phyloP scores from a whole-genome alignment of 1,284 basidiomycete genomes.

The Ganoderma leucocontextum region DNA sequence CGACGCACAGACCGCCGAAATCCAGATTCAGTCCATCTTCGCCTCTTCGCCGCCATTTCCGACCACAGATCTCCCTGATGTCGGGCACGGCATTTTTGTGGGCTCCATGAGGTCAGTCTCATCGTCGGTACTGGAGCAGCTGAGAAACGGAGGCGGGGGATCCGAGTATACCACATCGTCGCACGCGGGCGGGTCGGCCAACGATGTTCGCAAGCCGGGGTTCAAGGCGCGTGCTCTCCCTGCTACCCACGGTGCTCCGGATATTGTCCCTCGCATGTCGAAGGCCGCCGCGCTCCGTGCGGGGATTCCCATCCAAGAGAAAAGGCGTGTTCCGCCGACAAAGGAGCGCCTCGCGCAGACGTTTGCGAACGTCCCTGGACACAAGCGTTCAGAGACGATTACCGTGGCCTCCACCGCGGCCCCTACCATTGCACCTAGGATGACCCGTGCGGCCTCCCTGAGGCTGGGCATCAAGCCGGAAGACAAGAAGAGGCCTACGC shows the following conservation, averaged over 20 bases:
- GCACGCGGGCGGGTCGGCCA: slow-evolving; percentile 50
- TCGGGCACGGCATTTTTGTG: slow-evolving; percentile 45
- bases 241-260: slow-evolving; percentile 62
- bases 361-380: slow-evolving; percentile 80
- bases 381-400: slow-evolving; percentile 73
- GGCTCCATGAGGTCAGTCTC: slow-evolving; percentile 55
- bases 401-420: slow-evolving; percentile 77
- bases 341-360: slow-evolving; percentile 69
- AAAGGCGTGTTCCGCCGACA: slow-evolving; percentile 56
- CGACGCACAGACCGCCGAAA: slow-evolving; percentile 69
- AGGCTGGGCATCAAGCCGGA: slow-evolving; percentile 55
- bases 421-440: slow-evolving; percentile 73
- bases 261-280: slow-evolving; percentile 81
- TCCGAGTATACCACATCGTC: slow-evolving; percentile 49
- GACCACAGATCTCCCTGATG: slow-evolving; percentile 65
- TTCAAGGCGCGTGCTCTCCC: slow-evolving; percentile 83
- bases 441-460: slow-evolving; percentile 77
- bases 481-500: slow-evolving; percentile 32
- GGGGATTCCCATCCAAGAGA: slow-evolving; percentile 51
- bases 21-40: slow-evolving; percentile 79
- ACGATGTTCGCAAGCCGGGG: slow-evolving; percentile 49
- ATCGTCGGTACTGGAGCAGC: slow-evolving; percentile 54
- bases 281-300: slow-evolving; percentile 80
- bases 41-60: slow-evolving; percentile 82
- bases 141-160: slow-evolving; percentile 49